Conservation (phyloP, 148 eudicot species). For the Rhododendron molle region DNA sequence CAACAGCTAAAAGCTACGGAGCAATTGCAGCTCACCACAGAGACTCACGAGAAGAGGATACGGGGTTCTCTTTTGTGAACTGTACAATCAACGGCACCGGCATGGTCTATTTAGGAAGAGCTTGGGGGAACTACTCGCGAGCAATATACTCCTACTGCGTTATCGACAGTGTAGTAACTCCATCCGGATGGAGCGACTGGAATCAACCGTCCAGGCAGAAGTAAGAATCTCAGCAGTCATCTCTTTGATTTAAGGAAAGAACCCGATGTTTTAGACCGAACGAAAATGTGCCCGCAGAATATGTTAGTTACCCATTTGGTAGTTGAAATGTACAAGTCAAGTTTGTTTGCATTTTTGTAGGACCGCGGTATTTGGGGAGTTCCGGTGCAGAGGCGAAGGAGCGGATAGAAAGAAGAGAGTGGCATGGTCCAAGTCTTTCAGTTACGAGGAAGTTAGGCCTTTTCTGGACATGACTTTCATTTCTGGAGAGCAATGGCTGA, state of each 20-base stretch:
- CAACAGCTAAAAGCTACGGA: constrained; percentile 46
- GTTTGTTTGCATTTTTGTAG: constrained; percentile 21
- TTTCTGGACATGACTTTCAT: constrained; percentile 58
- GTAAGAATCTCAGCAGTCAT: constrained; percentile 27
- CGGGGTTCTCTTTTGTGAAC: constrained; percentile 84
- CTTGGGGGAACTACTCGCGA: constrained; percentile 87
- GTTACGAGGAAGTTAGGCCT: constrained; percentile 38
- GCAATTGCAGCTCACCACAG: constrained; percentile 94
- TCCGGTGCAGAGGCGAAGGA: constrained; percentile 62
- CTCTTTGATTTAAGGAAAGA: background rate
- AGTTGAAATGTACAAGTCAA: background rate
- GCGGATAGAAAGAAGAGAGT: constrained; percentile 51
- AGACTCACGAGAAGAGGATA: constrained; percentile 43
- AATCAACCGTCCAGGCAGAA: constrained; percentile 35
- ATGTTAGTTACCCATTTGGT: background rate
- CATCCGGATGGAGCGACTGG: constrained; percentile 85
- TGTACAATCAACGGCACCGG: constrained; percentile 72
- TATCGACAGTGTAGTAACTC: constrained; percentile 48
- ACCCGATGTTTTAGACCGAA: background rate
- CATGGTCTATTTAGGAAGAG: constrained; percentile 58
- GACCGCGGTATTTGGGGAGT: constrained; percentile 73
- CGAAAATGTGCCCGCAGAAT: background rate
- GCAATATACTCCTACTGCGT: constrained; percentile 56
- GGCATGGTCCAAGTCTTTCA: constrained; percentile 61
- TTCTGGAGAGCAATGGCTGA: constrained; percentile 73